Percentiles rank a stretch among this genome's conserved stretches.
Conservation (phyloP, 371 early-diverging fungal genomes). For the Saksenaea vasiformis region DNA sequence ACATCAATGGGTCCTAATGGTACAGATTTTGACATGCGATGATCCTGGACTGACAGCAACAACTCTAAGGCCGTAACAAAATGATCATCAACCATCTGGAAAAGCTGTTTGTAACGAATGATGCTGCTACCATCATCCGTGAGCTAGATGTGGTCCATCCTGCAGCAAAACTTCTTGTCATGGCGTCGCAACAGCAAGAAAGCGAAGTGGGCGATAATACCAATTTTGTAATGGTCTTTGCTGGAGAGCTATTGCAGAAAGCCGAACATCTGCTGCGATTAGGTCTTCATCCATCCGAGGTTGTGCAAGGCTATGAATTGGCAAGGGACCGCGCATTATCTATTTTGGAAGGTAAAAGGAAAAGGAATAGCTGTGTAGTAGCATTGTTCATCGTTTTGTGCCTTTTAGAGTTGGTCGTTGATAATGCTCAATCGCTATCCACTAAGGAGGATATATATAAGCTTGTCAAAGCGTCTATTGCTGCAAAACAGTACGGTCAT, state of each 20-base stretch:
- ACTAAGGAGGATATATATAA: constrained; percentile 65
- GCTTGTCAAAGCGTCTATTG: constrained; percentile 78
- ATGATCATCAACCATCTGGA: constrained; percentile 98
- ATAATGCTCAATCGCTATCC: constrained; percentile 60
- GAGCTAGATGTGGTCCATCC: constrained; percentile 99
- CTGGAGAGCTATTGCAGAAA: constrained; percentile 91
- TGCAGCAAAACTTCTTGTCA: constrained; percentile 95
- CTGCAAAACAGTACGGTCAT: constrained; percentile 94
- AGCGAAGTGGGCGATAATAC: constrained; percentile 96
- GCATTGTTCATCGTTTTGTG: not conserved
- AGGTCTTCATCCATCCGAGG: constrained; percentile 94
- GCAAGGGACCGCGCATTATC: constrained; percentile 84
- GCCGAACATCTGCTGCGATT: constrained; percentile 92
- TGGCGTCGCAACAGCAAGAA: constrained; percentile 98
- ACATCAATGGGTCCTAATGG: constrained; percentile 98
- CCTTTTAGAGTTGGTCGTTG: constrained; percentile 65
- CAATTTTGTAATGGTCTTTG: constrained; percentile 94
- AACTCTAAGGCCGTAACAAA: constrained; percentile 92
- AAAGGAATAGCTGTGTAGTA: not conserved
- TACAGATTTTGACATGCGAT: constrained; percentile 27
- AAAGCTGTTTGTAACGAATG: constrained; percentile 98
- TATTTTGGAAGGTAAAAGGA: constrained; percentile 71
- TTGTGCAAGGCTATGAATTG: constrained; percentile 93
- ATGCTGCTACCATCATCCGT: constrained; percentile 99
- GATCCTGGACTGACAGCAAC: not conserved